These are phyloP conservation scores for Cryptosporidium canis DNA, from an alignment of 169 alveolate species.

Conservation along the genomic window DNA sequence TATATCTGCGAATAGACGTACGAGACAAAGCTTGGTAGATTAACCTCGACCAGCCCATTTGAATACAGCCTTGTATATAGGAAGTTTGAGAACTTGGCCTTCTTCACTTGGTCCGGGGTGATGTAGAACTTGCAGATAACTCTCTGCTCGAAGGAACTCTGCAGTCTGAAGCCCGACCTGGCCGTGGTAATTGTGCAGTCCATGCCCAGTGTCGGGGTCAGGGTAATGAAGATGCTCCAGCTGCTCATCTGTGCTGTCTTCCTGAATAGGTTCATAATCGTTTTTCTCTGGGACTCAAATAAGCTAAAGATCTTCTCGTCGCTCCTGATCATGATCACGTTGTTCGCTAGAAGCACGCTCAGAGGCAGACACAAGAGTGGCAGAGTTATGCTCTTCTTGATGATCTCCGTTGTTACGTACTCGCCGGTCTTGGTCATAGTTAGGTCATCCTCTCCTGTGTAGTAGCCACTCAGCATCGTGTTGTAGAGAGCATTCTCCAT, in stretches of 20 bases:
- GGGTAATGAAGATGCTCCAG: constrained; percentile 15
- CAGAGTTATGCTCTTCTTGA: constrained; percentile 29
- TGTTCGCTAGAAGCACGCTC: not conserved
- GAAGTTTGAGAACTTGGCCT: constrained; percentile 22
- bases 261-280: not conserved
- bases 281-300: constrained; percentile 11
- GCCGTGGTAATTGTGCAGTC: constrained; percentile 31
- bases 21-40: constrained; percentile 18
- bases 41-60: constrained; percentile 39
- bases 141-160: constrained; percentile 7
- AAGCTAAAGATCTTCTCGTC: constrained; percentile 16
- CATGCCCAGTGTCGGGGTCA: constrained; percentile 38
- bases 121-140: constrained; percentile 49
- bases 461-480: constrained; percentile 1
- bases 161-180: not conserved
- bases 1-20: constrained; percentile 37
- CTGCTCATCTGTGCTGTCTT: not conserved
- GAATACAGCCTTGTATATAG: constrained; percentile 29
- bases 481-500: constrained; percentile 2
- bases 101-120: constrained; percentile 30
- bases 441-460: constrained; percentile 2
- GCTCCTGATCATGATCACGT: not conserved
- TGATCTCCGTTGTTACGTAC: constrained; percentile 18
- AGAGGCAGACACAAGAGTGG: constrained; percentile 2
- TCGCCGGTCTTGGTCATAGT: not conserved